Base-by-base conservation (phyloP, 2,329 filamentous ascomycete species). In the Colletotrichum graminicola region DNA sequence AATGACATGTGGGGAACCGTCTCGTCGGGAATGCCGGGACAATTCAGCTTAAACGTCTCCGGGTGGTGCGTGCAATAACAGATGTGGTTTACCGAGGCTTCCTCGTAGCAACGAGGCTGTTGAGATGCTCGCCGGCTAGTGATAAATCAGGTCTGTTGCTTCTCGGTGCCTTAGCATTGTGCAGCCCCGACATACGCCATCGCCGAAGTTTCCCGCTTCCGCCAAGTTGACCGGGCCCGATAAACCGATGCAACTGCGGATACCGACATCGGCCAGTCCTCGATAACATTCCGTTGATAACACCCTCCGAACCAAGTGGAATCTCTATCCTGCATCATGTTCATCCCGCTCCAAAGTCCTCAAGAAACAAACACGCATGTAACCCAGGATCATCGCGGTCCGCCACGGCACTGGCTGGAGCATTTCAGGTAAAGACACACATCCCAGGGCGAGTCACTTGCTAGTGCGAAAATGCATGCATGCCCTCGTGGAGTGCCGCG, bases 401-500 rank as follows among this genome's bases (percentile, higher is more conserved):
- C 34, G 5, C 18, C n/a, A 59, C n/a, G 49, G 23, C 12, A 18
- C 11, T n/a, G 11, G 5, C 18, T 23, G 29, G 7, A 43, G 36
- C 10, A 18, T 55, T 26, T 10, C 18, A 55, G 49, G 57, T 36
- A 32, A 49, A 45, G 55, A 52, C 43, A 61, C 41, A 66, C 32
- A 23, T n/a, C n/a, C 55, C 43, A 41, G 39, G 34, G 10, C 36
- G 57, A 47, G 45, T 26, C 57, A 14, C 62, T 47, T 66, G 62
- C 45, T 45, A 60, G 32, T 51, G 29, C 32, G 57, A 34, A 34
- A 49, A 47, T 39, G n/a, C 59, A 62, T 39, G 45, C 59, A 51
- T 62, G 67, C 47, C 52, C 34, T 43, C 56, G 67, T 55, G 62
- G 62, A 41, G 67, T 36, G 54, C 45, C 21, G 34, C 26, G 67